Conservation (phyloP, 2,329 filamentous ascomycete genomes). For the Paracoccidioides lutzii region DNA sequence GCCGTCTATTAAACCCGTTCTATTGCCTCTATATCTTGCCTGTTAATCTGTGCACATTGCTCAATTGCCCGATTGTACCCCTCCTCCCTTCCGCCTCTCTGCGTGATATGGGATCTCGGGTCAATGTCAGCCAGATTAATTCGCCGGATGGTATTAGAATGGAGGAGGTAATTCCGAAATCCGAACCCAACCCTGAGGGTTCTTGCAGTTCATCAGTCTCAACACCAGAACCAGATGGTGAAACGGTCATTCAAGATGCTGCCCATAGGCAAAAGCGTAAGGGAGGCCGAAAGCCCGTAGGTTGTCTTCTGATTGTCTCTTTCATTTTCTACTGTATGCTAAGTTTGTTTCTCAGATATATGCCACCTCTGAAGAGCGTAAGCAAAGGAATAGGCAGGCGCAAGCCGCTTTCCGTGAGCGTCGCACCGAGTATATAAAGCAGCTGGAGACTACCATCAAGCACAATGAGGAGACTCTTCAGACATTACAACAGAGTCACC, state of each 20-base stretch:
- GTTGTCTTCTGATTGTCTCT: constrained; percentile 20
- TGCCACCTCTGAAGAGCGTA: constrained; percentile 94
- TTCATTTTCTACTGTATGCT: constrained; percentile 7
- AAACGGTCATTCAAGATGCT: constrained; percentile 29
- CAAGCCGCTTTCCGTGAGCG: constrained; percentile 95
- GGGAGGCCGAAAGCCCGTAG: constrained; percentile 91
- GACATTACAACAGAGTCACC: constrained; percentile 84
- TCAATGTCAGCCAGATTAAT: constrained; percentile 25
- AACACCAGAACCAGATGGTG: constrained; percentile 33
- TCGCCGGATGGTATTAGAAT: constrained; percentile 28
- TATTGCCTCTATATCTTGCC: not conserved
- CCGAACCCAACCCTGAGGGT: constrained; percentile 29
- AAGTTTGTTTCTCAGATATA: constrained; percentile 61
- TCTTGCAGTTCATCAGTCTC: constrained; percentile 35
- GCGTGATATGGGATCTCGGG: constrained; percentile 32
- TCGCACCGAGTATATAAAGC: constrained; percentile 97
- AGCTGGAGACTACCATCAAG: constrained; percentile 92
- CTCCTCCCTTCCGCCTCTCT: not conserved
- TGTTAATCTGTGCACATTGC: not conserved
- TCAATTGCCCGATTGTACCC: not conserved
- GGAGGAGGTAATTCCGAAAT: constrained; percentile 31
- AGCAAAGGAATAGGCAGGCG: constrained; percentile 92
- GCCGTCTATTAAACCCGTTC: not conserved
- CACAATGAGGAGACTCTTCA: constrained; percentile 91
- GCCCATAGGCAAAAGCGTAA: constrained; percentile 69